These are phyloP conservation scores for Tephrocybe sp. DNA, from an alignment of 768 basidiomycete species.

Conservation along the genomic window DNA sequence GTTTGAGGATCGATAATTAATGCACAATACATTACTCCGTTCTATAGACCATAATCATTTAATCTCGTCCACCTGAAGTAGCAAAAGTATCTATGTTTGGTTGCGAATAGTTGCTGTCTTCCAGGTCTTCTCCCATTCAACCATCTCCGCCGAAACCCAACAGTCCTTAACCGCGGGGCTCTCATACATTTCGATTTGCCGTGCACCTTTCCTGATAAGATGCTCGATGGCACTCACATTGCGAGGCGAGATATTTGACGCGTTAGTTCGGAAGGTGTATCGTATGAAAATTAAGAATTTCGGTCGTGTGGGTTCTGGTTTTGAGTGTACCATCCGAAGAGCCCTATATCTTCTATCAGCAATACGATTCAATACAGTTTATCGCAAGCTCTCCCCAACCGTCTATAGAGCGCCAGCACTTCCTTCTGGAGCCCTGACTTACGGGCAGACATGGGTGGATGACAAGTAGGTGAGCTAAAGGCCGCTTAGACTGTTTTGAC, in stretches of 20 bases:
- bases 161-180: slow-evolving; percentile 67
- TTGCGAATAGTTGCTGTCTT: slow-evolving; percentile 1
- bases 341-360: slow-evolving; percentile 44
- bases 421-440: slow-evolving; percentile 48
- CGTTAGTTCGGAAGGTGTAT: slow-evolving; percentile 67
- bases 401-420: slow-evolving; percentile 48
- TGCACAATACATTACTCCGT: no score
- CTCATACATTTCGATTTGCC: slow-evolving; percentile 72
- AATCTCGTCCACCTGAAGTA: background rate
- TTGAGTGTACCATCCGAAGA: slow-evolving; percentile 69
- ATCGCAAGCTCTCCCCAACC: slow-evolving; percentile 25
- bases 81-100: background rate
- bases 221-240: slow-evolving; percentile 73
- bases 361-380: no score
- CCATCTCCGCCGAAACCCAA: slow-evolving; percentile 71
- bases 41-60: no score
- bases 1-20: background rate
- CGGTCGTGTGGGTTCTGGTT: slow-evolving; percentile 55
- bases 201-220: slow-evolving; percentile 62
- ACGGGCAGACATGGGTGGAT: slow-evolving; percentile 25
- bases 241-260: slow-evolving; percentile 56
- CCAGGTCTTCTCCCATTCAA: slow-evolving; percentile 51
- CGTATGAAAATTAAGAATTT: slow-evolving; percentile 70
- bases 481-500: slow-evolving; percentile 12
- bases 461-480: background rate